Base-by-base conservation (phyloP, 148 eudicot species). In the Pouteria glomerata region DNA sequence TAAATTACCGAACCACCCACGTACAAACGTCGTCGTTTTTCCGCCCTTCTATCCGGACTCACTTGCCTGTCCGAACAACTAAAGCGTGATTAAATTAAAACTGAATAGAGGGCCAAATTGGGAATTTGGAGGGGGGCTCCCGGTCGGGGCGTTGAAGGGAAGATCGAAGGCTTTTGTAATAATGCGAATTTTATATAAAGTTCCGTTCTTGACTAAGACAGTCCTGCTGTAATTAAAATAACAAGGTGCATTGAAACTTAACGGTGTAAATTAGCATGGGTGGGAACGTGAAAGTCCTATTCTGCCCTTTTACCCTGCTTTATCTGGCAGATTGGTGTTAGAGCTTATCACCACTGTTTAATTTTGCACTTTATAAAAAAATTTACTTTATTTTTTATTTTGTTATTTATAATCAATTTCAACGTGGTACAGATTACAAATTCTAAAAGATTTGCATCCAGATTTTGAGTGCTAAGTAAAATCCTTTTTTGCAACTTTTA, bases 251-350 rank as follows among this genome's bases (percentile, higher is more conserved):
- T 66, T 29, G 57, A 31, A 48, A 67, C 24, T 24, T 26, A 29
- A 7, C 21, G 8, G 8, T 7, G 19, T 63, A 21, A 42, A 64
- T 26, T 64, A 23, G 21, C 42, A 3, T 4, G 4, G 15, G 8
- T 24, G 6, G 10, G 37, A 66, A 4, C 19, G 37, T 10, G 57
- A 4, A 66, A 66, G 11, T 41, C 8, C 41, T 13, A 4, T 66
- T 19, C 48, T 66, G 12, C 57, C 70, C 57, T 67, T 60, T 34
- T n/a, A n/a, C n/a, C n/a, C n/a, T n/a, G n/a, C n/a, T n/a, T n/a
- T n/a, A n/a, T n/a, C n/a, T n/a, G n/a, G n/a, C n/a, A n/a, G n/a
- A n/a, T n/a, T n/a, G n/a, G n/a, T n/a, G n/a, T n/a, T n/a, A n/a
- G n/a, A n/a, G n/a, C n/a, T n/a, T n/a, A n/a, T n/a, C n/a, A n/a